Conservation (phyloP, 805 yeast genomes). For the Lachancea kluyveri region DNA sequence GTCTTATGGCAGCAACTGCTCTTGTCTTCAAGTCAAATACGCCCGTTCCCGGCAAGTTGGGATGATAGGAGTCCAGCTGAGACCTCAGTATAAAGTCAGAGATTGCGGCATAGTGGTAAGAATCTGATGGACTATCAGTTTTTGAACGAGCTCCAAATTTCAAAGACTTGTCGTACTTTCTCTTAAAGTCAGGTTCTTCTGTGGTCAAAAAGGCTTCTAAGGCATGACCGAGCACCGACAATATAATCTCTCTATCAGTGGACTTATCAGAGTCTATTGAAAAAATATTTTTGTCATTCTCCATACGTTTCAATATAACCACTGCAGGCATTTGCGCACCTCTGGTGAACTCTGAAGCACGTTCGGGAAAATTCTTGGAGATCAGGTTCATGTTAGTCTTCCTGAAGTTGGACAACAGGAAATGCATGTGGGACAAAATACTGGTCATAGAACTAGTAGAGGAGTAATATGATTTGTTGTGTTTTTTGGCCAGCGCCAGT, state of each 20-base stretch:
- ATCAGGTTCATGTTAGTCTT: constrained; percentile 42
- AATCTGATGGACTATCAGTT: constrained; percentile 16
- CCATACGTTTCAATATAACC: constrained; percentile 48
- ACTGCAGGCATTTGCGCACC: constrained; percentile 49
- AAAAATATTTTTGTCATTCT: constrained; percentile 37
- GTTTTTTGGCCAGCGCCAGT: constrained; percentile 37
- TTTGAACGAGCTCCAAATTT: too few relatives aligned
- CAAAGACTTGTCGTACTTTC: constrained; percentile 23
- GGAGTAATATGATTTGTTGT: constrained; percentile 44
- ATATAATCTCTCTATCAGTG: constrained; percentile 56
- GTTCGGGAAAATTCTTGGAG: constrained; percentile 39
- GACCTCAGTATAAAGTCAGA: constrained; percentile 79
- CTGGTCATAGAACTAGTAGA: constrained; percentile 89
- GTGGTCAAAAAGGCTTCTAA: constrained; percentile 72
- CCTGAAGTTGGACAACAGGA: constrained; percentile 55
- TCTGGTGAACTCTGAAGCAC: constrained; percentile 32
- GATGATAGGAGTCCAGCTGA: constrained; percentile 79
- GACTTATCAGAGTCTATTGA: constrained; percentile 71
- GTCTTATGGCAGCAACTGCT: constrained; percentile 81
- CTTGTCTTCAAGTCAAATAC: constrained; percentile 89
- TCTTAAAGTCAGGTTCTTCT: constrained; percentile 44
- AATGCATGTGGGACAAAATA: constrained; percentile 67
- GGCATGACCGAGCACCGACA: constrained; percentile 72
- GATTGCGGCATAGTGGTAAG: constrained; percentile 69
- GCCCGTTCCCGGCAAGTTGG: constrained; percentile 79